Percentiles rank a stretch among this genome's conserved stretches.
phyloP scores from a whole-genome alignment of 805 yeast species.

The Kazachstania viticola region DNA sequence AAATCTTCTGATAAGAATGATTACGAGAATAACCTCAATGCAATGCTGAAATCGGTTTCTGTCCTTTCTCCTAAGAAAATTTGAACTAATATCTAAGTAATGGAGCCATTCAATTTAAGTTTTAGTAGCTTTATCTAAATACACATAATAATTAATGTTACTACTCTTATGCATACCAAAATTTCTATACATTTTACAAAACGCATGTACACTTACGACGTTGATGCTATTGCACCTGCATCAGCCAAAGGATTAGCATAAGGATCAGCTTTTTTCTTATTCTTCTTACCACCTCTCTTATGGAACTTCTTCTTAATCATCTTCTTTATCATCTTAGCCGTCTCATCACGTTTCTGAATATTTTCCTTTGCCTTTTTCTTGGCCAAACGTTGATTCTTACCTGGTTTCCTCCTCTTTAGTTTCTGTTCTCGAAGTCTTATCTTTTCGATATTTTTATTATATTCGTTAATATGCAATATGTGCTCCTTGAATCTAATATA shows the following conservation, averaged over 20 bases:
- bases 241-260: constrained; percentile 12
- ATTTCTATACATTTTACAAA: too few relatives aligned
- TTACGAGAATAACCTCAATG: constrained; percentile 7
- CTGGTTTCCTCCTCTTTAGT: constrained; percentile 18
- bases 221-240: constrained; percentile 9
- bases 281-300: constrained; percentile 29
- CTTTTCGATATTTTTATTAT: constrained; percentile 12
- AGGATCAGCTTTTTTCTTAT: constrained; percentile 19
- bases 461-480: constrained; percentile 8
- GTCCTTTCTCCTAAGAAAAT: too few relatives aligned
- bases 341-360: constrained; percentile 15
- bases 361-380: constrained; percentile 15
- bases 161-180: neutral
- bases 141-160: neutral
- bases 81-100: too few relatives aligned
- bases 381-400: constrained; percentile 25
- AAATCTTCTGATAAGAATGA: constrained; percentile 6
- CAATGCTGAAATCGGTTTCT: constrained; percentile 15
- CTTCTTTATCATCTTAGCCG: constrained; percentile 16
- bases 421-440: constrained; percentile 5
- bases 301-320: constrained; percentile 24
- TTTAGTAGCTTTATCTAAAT: too few relatives aligned
- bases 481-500: constrained; percentile 7
- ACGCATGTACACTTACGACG: neutral
- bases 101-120: too few relatives aligned